Evolutionary conservation across 257 asterid genomes (phyloP), one percentile per base, ranked within the genome.

Genomic region (Striga asiatica): DNA sequence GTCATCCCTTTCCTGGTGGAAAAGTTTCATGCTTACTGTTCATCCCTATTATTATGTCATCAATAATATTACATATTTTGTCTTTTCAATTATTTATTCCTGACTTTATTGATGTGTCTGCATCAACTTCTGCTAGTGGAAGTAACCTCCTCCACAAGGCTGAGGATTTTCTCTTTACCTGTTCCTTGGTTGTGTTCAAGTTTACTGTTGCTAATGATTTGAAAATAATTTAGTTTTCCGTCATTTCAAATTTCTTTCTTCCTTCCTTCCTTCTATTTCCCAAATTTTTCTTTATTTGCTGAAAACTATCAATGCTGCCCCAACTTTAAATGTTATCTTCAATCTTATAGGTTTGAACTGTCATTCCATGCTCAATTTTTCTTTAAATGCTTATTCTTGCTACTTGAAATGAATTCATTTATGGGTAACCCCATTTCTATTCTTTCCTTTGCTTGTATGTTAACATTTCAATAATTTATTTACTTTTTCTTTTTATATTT

Each of bases 401-500:
- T 32, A 27, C 24, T 46, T 45, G 48, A 32, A 20, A 48, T 43
- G 19, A 37, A 51, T 34, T 60, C 22, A 60, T 24, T 59, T 17
- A 18, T 45, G 58, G n/a, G 20, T 63, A 39, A 32, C 17, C 47
- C 24, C 4, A 27, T 39, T 41, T 58, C 10, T 31, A 42, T 63
- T 12, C 8, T 61, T 66, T 66, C 16, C 43, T 60, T 59, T 19
- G 46, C 60, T 35, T 23, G 14, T 63, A 43, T 68, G 61, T 41
- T 70, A 57, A 56, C 58, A 52, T 47, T 34, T 48, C n/a, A n/a
- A n/a, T n/a, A n/a, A n/a, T n/a, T 34, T 54, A 20, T 42, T 5
- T 71, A 35, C 8, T 54, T 58, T 38, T 43, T n/a, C n/a, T n/a
- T 46, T 20, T 45, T 45, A 1, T 18, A 64, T 47, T 55, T 69